Base-by-base conservation (phyloP, 768 basidiomycete species). In the Hortiboletus campestris region DNA sequence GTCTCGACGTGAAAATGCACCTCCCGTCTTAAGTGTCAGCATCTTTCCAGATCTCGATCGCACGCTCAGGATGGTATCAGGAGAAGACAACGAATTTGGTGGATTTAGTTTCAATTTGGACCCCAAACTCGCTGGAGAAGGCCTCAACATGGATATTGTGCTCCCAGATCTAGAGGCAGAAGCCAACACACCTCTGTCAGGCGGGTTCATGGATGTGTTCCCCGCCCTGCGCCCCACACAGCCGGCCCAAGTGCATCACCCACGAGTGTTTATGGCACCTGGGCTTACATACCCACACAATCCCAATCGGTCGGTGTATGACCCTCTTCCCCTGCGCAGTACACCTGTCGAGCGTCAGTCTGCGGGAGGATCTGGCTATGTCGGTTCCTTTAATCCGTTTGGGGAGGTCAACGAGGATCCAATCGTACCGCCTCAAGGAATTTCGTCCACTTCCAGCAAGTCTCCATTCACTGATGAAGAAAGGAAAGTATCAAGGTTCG, bases 21-120 rank as follows among this genome's bases (percentile, higher is more conserved):
- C 77, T 20, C 64, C 77, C 14, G 57, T 70, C 12, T 64, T 76
- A 9, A 68, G 74, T 39, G 70, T 73, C 44, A 91, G 79, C 68
- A 83, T 90, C 12, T 95, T 95, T 80, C 94, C 93, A 11, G 93
- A 95, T 59, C 85, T 95, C 60, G 92, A 94, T 68, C 84, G 89
- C 31, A 92, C 89, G 19, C 75, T 94, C 43, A 84, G 88, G 65
- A 84, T 82, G 46, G 76, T 94, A 41, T 83, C 81, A 48, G 81
- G 79, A 9, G 83, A 78, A 41, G 87, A 87, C 60, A 80, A 74
- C 31, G 82, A 76, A 49, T 78, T 79, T 64, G 78, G 83, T 32
- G 84, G 88, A 10, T 94, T 94, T 75, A 91, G 86, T 68, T 94
- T 95, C 74, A 93, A 86, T 70, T 74, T 94, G 42, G 91, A 92